Conservation (phyloP, 2,329 filamentous ascomycete species). For the Phaeosphaeriaceae sp. region DNA sequence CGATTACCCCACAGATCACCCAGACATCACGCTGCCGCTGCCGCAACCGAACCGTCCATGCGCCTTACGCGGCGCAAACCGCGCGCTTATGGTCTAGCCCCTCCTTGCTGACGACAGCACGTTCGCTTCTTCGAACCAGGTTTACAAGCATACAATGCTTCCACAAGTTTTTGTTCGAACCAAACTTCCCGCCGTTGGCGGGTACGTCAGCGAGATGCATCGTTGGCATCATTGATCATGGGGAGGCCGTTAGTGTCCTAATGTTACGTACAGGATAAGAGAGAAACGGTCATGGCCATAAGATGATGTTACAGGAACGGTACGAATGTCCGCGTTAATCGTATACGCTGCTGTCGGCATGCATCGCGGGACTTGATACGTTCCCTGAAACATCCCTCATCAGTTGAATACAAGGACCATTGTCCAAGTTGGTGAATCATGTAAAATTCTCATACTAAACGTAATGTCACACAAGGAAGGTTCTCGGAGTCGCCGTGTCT, state of each 20-base stretch:
- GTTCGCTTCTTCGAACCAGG: background rate
- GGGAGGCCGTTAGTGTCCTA: background rate
- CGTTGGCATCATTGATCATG: background rate
- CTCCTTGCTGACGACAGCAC: background rate
- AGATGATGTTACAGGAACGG: background rate
- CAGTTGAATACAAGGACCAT: background rate
- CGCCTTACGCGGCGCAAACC: conserved; percentile 2
- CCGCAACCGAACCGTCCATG: conserved; percentile 1
- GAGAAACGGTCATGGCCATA: background rate
- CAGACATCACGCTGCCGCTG: too few relatives aligned
- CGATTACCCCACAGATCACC: conserved; percentile 7
- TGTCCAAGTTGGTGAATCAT: background rate
- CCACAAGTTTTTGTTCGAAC: background rate
- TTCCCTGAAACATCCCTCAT: background rate
- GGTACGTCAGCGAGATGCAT: background rate
- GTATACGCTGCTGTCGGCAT: background rate
- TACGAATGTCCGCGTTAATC: background rate
- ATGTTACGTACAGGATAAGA: background rate
- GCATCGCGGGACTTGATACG: background rate
- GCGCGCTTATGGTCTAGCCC: background rate
- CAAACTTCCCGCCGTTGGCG: background rate
- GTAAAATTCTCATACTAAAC: background rate
- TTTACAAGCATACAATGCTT: background rate
- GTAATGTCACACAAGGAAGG: background rate
- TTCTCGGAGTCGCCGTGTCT: conserved; percentile 8